A percentile compares a stretch with the other conserved stretches of the same genome.
phyloP scores from a whole-genome alignment of 208 protist species.

The Acanthamoeba divionensis region DNA sequence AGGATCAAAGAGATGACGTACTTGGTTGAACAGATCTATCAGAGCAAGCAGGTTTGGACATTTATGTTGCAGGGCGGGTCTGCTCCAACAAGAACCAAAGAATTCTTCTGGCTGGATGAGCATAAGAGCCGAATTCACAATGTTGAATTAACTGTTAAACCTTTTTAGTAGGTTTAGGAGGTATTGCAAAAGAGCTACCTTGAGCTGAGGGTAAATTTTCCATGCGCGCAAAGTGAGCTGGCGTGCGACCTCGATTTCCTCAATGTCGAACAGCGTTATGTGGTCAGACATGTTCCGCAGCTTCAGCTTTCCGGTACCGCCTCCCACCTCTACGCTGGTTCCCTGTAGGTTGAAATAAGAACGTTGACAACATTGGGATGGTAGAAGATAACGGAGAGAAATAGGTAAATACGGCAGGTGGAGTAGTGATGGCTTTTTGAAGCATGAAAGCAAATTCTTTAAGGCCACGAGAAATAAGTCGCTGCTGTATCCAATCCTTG shows the following conservation, averaged over 20 bases:
- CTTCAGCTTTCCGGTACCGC: not conserved
- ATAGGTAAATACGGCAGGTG: not conserved
- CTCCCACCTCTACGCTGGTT: too few relatives aligned
- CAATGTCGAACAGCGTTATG: conserved; percentile 28
- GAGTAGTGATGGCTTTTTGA: conserved; percentile 12
- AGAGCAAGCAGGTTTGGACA: not conserved
- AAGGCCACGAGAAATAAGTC: not conserved
- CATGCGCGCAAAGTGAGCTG: not conserved
- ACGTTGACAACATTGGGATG: not conserved
- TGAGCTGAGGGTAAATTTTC: conserved; percentile 4
- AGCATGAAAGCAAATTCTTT: not conserved
- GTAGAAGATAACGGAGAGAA: not conserved
- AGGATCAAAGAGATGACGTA: not conserved
- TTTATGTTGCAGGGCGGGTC: not conserved
- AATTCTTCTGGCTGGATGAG: not conserved
- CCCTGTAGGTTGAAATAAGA: not conserved
- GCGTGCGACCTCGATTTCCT: not conserved
- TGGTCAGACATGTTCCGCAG: conserved; percentile 21
- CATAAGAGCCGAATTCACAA: not conserved
- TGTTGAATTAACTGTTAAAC: too few relatives aligned
- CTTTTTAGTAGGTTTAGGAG: too few relatives aligned
- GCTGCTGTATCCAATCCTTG: not conserved
- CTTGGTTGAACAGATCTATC: conserved; percentile 39
- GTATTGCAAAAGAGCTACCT: not conserved
- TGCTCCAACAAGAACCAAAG: conserved; percentile 7